Conservation (phyloP, 192 early-diverging fungal genomes). For the Piromyces sp. region DNA sequence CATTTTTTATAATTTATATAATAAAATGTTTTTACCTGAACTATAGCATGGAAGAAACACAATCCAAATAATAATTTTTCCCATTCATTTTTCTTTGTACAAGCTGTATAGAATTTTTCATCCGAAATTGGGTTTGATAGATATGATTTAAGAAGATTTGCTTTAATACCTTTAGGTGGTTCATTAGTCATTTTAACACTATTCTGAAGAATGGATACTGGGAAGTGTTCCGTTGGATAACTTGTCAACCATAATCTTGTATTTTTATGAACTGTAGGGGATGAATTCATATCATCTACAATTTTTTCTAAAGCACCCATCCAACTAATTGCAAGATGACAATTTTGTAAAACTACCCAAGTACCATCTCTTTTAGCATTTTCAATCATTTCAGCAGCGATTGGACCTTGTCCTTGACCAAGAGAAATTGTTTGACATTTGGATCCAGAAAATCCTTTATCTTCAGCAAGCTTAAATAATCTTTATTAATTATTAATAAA, state of each 20-base stretch:
- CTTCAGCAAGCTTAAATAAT: conserved; percentile 42
- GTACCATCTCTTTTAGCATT: conserved; percentile 35
- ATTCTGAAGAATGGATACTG: conserved; percentile 31
- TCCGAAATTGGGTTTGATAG: conserved; percentile 38
- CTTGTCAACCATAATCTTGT: conserved; percentile 42
- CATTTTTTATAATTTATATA: no score
- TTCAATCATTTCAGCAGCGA: conserved; percentile 38
- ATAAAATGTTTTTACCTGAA: conserved; percentile 22
- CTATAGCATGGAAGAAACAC: conserved; percentile 45
- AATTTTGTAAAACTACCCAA: conserved; percentile 50
- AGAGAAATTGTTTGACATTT: conserved; percentile 41
- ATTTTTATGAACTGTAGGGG: conserved; percentile 26
- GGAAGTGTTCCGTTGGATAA: conserved; percentile 38
- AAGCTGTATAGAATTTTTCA: conserved; percentile 32
- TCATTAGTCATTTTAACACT: conserved; percentile 51
- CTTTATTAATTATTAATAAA: no score
- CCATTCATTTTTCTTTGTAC: conserved; percentile 29
- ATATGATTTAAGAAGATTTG: conserved; percentile 38
- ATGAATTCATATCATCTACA: conserved; percentile 34
- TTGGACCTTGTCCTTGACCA: conserved; percentile 45
- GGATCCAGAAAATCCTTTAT: conserved; percentile 29
- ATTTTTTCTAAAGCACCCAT: conserved; percentile 34
- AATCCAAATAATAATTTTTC: conserved; percentile 46
- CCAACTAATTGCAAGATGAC: conserved; percentile 45
- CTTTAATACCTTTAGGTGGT: conserved; percentile 39